phyloP scores from a whole-genome alignment of 352 stramenopile species.

The Pythium oligandrum region DNA sequence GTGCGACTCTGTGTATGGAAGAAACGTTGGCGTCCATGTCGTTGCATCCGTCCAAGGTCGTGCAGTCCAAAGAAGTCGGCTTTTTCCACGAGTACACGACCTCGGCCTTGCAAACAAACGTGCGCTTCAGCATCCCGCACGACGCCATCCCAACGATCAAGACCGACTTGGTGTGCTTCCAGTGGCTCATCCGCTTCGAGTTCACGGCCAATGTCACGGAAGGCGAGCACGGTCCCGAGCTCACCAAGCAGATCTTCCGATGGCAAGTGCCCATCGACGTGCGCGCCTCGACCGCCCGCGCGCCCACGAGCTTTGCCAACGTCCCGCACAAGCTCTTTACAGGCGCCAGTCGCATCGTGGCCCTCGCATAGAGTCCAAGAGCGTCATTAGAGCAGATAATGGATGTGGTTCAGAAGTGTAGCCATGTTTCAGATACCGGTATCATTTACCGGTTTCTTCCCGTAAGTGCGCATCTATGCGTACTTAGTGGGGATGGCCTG shows the following conservation, averaged over 20 bases:
- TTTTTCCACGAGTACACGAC: conserved; percentile 43
- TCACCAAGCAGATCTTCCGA: conserved; percentile 32
- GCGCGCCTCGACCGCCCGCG: conserved; percentile 21
- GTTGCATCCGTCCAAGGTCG: conserved; percentile 42
- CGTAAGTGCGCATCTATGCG: too few relatives aligned
- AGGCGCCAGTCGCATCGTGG: conserved; percentile 27
- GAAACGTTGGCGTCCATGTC: conserved; percentile 49
- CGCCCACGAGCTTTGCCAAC: conserved; percentile 36
- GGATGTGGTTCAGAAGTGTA: too few relatives aligned
- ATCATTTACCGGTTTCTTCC: too few relatives aligned
- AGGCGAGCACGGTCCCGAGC: conserved; percentile 1
- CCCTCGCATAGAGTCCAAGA: conserved; percentile 6
- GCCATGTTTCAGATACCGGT: too few relatives aligned
- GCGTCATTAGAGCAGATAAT: too few relatives aligned
- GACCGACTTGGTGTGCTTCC: conserved; percentile 56
- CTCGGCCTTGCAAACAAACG: conserved; percentile 44
- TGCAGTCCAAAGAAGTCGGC: conserved; percentile 46
- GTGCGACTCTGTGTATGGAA: conserved; percentile 40
- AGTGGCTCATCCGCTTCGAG: conserved; percentile 60
- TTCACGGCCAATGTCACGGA: conserved; percentile 31
- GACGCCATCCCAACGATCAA: conserved; percentile 51
- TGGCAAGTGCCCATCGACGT: conserved; percentile 58
- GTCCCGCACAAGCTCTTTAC: conserved; percentile 56
- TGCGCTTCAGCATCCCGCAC: conserved; percentile 49
- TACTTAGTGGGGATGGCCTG: too few relatives aligned